Percentiles rank a stretch among this genome's conserved stretches.
These are phyloP conservation scores for Gossypium turneri DNA, from an alignment of 345 rosid genomes.

Conservation along the genomic window DNA sequence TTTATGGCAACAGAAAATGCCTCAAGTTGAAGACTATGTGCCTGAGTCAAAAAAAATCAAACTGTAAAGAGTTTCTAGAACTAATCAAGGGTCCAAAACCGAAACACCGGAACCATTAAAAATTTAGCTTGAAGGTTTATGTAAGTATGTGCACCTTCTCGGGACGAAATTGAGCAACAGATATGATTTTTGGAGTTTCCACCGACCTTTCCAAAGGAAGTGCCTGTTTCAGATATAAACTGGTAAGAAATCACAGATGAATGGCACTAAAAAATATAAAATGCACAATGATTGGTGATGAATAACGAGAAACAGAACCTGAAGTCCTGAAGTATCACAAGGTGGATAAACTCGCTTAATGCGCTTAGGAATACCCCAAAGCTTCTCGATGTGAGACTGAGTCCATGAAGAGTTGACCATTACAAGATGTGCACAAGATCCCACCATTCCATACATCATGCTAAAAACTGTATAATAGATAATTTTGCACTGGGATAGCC, in stretches of 20 bases:
- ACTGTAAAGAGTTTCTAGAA: slow-evolving; percentile 15
- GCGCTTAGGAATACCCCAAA: slow-evolving; percentile 68
- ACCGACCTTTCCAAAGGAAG: slow-evolving; percentile 72
- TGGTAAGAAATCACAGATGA: neutral
- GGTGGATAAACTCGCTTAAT: slow-evolving; percentile 86
- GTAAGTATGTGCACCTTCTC: slow-evolving; percentile 81
- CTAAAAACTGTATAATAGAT: slow-evolving; percentile 70
- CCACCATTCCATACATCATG: slow-evolving; percentile 84
- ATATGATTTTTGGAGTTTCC: slow-evolving; percentile 59
- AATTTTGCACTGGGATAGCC: slow-evolving; percentile 73
- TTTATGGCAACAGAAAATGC: slow-evolving; percentile 65
- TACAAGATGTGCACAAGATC: slow-evolving; percentile 77
- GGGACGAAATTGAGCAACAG: slow-evolving; percentile 96
- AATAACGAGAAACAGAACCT: slow-evolving; percentile 39
- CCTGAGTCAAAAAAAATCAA: slow-evolving; percentile 48
- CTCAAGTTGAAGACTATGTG: slow-evolving; percentile 86
- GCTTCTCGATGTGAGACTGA: slow-evolving; percentile 68
- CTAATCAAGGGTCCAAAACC: slow-evolving; percentile 9
- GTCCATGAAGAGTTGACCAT: slow-evolving; percentile 99
- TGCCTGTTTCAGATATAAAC: slow-evolving; percentile 32
- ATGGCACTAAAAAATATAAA: neutral
- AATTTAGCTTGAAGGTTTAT: slow-evolving; percentile 30
- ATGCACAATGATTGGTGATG: neutral
- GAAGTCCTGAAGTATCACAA: slow-evolving; percentile 92
- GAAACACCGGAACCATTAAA: slow-evolving; percentile 31